A percentile compares a stretch with the other conserved stretches of the same genome.
phyloP scores from a whole-genome alignment of 1,284 basidiomycete species.

The Malassezia restricta region DNA sequence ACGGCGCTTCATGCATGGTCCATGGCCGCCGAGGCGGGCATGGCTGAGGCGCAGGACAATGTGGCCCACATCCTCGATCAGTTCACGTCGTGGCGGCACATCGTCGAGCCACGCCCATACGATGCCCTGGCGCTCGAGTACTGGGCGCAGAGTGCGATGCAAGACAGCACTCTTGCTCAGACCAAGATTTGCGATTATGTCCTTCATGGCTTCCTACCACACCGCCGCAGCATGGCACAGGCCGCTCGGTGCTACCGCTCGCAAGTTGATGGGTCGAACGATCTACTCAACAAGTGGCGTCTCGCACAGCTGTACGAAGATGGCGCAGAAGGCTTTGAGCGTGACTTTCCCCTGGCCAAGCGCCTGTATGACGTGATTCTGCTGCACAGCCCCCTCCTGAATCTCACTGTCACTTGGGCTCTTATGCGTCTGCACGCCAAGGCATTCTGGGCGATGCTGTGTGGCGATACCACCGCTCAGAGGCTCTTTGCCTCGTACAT shows the following conservation, averaged over 20 bases:
- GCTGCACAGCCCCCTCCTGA: constrained; percentile 70
- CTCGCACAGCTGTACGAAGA: constrained; percentile 98
- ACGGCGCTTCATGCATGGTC: constrained; percentile 54
- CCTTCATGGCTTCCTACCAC: constrained; percentile 53
- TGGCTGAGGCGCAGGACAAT: constrained; percentile 88
- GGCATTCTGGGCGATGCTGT: constrained; percentile 57
- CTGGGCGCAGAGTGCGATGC: constrained; percentile 85
- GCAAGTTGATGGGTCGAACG: not conserved
- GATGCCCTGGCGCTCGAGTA: constrained; percentile 72
- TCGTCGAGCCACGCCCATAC: constrained; percentile 30
- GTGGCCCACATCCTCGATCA: constrained; percentile 83
- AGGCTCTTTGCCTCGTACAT: constrained; percentile 3
- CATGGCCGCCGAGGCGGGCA: constrained; percentile 72
- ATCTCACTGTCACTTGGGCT: constrained; percentile 48
- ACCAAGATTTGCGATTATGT: constrained; percentile 86
- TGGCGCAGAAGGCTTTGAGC: constrained; percentile 66
- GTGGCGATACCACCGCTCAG: constrained; percentile 4
- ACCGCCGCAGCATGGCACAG: not conserved
- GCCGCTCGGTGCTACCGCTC: constrained; percentile 1
- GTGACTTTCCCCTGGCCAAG: constrained; percentile 89
- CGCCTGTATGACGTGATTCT: constrained; percentile 82
- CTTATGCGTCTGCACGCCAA: constrained; percentile 68
- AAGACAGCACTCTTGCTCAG: constrained; percentile 84
- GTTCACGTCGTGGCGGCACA: constrained; percentile 18
- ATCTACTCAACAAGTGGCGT: constrained; percentile 57